These are phyloP conservation scores for Colletotrichum lindemuthianum DNA, from an alignment of 2,329 filamentous ascomycete species.

Conservation along the genomic window DNA sequence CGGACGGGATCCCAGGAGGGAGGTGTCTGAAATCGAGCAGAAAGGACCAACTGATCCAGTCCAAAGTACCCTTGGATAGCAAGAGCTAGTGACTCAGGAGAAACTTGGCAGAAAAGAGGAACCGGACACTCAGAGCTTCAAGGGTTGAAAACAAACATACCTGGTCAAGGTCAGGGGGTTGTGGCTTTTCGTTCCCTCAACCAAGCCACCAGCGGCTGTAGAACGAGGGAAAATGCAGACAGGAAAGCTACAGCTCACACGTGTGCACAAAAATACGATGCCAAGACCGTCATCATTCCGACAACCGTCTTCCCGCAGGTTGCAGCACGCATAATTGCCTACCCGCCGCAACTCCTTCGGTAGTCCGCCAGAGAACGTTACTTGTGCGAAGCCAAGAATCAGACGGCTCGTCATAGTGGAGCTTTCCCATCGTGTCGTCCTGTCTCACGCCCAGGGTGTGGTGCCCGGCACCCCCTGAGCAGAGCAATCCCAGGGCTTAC, in stretches of 20 bases:
- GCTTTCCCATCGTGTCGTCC: not conserved
- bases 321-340: not conserved
- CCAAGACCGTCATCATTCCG: constrained; percentile 18
- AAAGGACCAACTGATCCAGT: too few relatives aligned
- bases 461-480: too few relatives aligned
- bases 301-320: not conserved
- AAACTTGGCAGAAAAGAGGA: constrained; percentile 25
- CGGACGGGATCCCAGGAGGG: not conserved
- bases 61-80: too few relatives aligned
- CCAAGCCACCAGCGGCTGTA: constrained; percentile 2
- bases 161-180: constrained; percentile 8
- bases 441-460: constrained; percentile 10
- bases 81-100: not conserved
- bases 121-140: constrained; percentile 4
- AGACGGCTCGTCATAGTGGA: constrained; percentile 28
- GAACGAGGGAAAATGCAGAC: not conserved
- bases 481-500: too few relatives aligned
- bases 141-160: constrained; percentile 10
- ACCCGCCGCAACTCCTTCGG: constrained; percentile 13
- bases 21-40: too few relatives aligned
- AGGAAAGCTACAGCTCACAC: not conserved
- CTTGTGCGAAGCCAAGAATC: constrained; percentile 14
- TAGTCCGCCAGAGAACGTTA: constrained; percentile 9
- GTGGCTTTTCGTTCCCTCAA: constrained; percentile 9
- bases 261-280: constrained; percentile 21